Percentiles rank a stretch among this genome's conserved stretches.
These are phyloP conservation scores for Penicillium sp. DNA, from an alignment of 2,329 filamentous ascomycete species.

Conservation along the genomic window DNA sequence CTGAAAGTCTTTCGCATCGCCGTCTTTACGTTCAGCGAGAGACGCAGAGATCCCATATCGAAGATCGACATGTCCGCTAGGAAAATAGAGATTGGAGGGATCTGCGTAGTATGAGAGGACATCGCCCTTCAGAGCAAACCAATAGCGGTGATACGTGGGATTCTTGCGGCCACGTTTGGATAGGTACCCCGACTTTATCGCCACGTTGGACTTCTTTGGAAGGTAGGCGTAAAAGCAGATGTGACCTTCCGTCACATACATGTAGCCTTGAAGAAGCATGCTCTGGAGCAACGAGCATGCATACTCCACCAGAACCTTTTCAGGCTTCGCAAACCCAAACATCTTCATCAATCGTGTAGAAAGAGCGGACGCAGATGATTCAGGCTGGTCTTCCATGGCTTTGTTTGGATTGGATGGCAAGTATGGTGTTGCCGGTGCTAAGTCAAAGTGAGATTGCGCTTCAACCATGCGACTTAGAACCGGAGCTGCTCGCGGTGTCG, in stretches of 20 bases:
- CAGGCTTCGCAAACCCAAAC: conserved; percentile 76
- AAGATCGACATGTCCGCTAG: conserved; percentile 85
- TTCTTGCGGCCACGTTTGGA: conserved; percentile 86
- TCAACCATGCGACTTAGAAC: conserved; percentile 78
- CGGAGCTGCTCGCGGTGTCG: conserved; percentile 58
- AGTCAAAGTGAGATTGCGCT: conserved; percentile 62
- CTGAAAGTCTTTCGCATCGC: conserved; percentile 73
- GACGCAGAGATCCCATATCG: conserved; percentile 87
- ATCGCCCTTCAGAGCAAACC: conserved; percentile 90
- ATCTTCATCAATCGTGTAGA: conserved; percentile 76
- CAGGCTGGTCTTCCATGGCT: conserved; percentile 54
- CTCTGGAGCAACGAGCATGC: conserved; percentile 92
- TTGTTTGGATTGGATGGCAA: conserved; percentile 23
- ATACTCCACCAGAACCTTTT: conserved; percentile 87
- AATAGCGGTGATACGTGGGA: conserved; percentile 83
- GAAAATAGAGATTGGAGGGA: conserved; percentile 84
- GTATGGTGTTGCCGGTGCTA: conserved; percentile 20
- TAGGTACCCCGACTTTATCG: conserved; percentile 83
- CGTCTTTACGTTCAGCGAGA: conserved; percentile 62
- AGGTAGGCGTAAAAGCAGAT: conserved; percentile 97
- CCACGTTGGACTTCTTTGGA: conserved; percentile 80
- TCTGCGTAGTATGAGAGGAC: conserved; percentile 87
- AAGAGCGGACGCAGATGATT: conserved; percentile 56
- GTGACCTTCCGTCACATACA: conserved; percentile 91
- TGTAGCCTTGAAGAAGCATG: conserved; percentile 86